Evolutionary conservation across 495 filamentous ascomycete genomes (phyloP).

Genomic region (Pseudomonodictys pantanalensis): DNA sequence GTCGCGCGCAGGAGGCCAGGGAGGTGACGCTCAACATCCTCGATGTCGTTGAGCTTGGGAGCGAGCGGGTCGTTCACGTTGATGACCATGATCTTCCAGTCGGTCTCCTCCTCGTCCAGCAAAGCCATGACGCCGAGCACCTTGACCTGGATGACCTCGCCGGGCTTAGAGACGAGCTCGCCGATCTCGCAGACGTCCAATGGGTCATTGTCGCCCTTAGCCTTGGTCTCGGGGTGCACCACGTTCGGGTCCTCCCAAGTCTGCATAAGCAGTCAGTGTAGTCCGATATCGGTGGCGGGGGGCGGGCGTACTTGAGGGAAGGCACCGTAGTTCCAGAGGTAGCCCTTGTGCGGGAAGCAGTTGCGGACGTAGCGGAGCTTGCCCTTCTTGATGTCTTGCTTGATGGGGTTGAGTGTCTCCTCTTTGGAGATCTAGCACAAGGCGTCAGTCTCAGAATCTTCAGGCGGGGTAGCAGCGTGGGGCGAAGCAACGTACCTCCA

Average conservation of each 20-base stretch:
- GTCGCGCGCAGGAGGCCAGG: slow-evolving; percentile 94
- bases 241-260: slow-evolving; percentile 99
- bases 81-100: slow-evolving; percentile 99
- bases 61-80: slow-evolving; percentile 97
- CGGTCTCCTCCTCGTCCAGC: slow-evolving; percentile 98
- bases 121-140: slow-evolving; percentile 98
- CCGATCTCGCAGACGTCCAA: slow-evolving; percentile 99
- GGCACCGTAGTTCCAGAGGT: slow-evolving; percentile 99
- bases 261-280: slow-evolving; percentile 47
- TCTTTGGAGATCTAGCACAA: slow-evolving; percentile 84
- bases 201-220: slow-evolving; percentile 99
- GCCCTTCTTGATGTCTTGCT: slow-evolving; percentile 86
- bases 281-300: slow-evolving; percentile 26
- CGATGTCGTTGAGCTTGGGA: slow-evolving; percentile 94
- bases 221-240: slow-evolving; percentile 97
- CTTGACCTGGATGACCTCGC: slow-evolving; percentile 99
- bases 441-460: slow-evolving; percentile 15
- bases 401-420: slow-evolving; percentile 94
- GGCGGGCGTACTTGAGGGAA: slow-evolving; percentile 79
- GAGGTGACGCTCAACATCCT: slow-evolving; percentile 98
- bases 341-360: slow-evolving; percentile 99
- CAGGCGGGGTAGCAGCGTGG: neutral
- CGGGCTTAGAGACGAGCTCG: slow-evolving; percentile 90
- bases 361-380: slow-evolving; percentile 97
- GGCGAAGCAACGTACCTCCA: slow-evolving; percentile 64